Conservation (phyloP, 2,329 filamentous ascomycete genomes). For the Talaromyces verruculosus region DNA sequence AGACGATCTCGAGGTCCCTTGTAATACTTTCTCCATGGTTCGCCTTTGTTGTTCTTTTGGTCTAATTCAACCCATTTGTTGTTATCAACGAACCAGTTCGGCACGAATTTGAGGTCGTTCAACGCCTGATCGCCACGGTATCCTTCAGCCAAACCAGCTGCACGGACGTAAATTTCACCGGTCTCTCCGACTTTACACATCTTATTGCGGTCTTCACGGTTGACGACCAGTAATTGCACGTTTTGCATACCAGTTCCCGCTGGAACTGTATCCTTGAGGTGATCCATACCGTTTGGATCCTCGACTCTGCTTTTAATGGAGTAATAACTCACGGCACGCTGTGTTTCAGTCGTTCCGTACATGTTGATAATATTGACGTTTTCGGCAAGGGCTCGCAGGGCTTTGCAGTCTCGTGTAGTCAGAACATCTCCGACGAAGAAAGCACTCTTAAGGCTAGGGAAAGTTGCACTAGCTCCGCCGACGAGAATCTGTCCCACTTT, state of each 20-base stretch:
- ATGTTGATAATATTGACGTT: conserved; percentile 79
- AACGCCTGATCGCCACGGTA: conserved; percentile 65
- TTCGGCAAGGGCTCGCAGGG: conserved; percentile 71
- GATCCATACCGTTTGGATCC: conserved; percentile 55
- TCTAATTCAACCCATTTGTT: conserved; percentile 67
- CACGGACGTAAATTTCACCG: conserved; percentile 80
- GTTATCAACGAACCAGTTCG: conserved; percentile 82
- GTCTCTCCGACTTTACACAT: conserved; percentile 78
- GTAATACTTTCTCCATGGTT: conserved; percentile 77
- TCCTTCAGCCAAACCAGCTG: conserved; percentile 79
- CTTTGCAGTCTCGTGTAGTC: conserved; percentile 76
- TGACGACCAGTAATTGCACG: conserved; percentile 83
- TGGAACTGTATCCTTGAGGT: conserved; percentile 73
- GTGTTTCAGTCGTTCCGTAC: conserved; percentile 86
- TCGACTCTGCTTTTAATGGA: conserved; percentile 66
- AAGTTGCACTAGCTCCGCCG: conserved; percentile 75
- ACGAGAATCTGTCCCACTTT: conserved; percentile 88
- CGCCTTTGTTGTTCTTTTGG: conserved; percentile 50
- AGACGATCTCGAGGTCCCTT: conserved; percentile 80
- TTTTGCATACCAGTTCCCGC: conserved; percentile 84
- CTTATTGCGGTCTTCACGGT: conserved; percentile 64
- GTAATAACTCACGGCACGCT: conserved; percentile 78
- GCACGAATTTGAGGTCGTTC: conserved; percentile 74
- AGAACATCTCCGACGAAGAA: conserved; percentile 93
- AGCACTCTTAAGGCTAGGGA: conserved; percentile 72